Evolutionary conservation across 148 eudicot species (phyloP).

Genomic region (Persicaria maculosa): DNA sequence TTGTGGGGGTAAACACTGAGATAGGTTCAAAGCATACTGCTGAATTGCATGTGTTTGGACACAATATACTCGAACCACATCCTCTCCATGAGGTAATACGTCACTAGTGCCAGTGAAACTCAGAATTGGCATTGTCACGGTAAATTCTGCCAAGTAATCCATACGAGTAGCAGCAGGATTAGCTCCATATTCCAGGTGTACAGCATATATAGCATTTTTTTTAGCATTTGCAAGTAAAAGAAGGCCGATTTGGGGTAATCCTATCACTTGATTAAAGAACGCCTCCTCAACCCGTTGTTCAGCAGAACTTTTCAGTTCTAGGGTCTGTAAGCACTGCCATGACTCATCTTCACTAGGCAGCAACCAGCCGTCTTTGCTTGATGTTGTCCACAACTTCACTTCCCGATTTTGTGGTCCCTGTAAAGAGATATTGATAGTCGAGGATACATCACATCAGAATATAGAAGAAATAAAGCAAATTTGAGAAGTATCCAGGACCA

Average conservation of each 20-base stretch:
- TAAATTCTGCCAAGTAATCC: slow-evolving; percentile 94
- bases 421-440: slow-evolving; percentile 4
- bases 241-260: slow-evolving; percentile 77
- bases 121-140: slow-evolving; percentile 97
- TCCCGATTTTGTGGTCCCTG: slow-evolving; percentile 92
- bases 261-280: slow-evolving; percentile 86
- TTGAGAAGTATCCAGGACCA: too few relatives aligned
- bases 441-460: neutral
- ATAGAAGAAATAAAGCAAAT: too few relatives aligned
- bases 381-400: slow-evolving; percentile 79
- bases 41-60: slow-evolving; percentile 99
- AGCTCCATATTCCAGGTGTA: slow-evolving; percentile 83
- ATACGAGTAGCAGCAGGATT: slow-evolving; percentile 61
- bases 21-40: slow-evolving; percentile 87
- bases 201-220: slow-evolving; percentile 91
- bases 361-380: slow-evolving; percentile 97
- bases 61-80: slow-evolving; percentile 81
- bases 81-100: slow-evolving; percentile 63
- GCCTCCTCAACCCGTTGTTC: slow-evolving; percentile 57
- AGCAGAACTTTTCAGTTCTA: slow-evolving; percentile 70
- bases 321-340: slow-evolving; percentile 81
- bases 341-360: slow-evolving; percentile 92
- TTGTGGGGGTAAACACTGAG: slow-evolving; percentile 74
- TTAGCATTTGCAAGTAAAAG: slow-evolving; percentile 90
- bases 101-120: slow-evolving; percentile 92